Evolutionary conservation across 305 asterid genomes (phyloP).

Genomic region (Salvia sclarea): DNA sequence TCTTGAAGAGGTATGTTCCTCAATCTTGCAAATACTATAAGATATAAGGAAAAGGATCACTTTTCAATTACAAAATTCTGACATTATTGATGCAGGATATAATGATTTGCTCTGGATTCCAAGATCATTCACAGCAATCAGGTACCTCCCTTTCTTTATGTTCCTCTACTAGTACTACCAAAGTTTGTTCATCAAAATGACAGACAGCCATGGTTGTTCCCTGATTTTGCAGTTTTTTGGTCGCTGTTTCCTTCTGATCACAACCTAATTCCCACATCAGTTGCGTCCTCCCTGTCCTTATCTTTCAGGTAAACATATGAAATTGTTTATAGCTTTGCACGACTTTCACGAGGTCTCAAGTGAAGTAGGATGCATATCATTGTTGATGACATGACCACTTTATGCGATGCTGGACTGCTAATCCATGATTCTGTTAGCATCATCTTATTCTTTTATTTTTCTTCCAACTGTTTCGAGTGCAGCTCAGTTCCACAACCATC

Average conservation of each 20-base stretch:
- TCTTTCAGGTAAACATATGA: slow-evolving; percentile 77
- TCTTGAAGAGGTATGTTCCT: slow-evolving; percentile 52
- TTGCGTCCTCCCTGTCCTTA: slow-evolving; percentile 80
- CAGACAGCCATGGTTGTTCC: too few species aligned
- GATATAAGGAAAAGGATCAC: too few species aligned
- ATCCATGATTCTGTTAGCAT: too few species aligned
- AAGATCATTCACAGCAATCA: slow-evolving; percentile 62
- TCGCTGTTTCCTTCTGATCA: slow-evolving; percentile 75
- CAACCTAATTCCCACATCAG: slow-evolving; percentile 54
- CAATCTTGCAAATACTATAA: too few species aligned
- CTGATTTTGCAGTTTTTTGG: slow-evolving; percentile 89
- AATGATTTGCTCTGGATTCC: too few species aligned
- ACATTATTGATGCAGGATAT: slow-evolving; percentile 55
- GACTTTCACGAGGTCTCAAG: background rate
- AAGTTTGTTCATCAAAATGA: background rate
- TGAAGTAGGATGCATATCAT: too few species aligned
- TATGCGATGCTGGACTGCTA: too few species aligned
- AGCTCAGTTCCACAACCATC: slow-evolving; percentile 53
- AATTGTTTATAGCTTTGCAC: slow-evolving; percentile 4
- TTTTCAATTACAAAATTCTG: background rate
- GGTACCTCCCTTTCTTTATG: slow-evolving; percentile 50
- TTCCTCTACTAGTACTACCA: too few species aligned
- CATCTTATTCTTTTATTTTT: slow-evolving; percentile 8
- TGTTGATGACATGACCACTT: too few species aligned
- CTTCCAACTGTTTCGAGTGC: slow-evolving; percentile 27